These are phyloP conservation scores for Eucalyptus polyanthemos DNA, from an alignment of 345 rosid genomes.

Conservation along the genomic window DNA sequence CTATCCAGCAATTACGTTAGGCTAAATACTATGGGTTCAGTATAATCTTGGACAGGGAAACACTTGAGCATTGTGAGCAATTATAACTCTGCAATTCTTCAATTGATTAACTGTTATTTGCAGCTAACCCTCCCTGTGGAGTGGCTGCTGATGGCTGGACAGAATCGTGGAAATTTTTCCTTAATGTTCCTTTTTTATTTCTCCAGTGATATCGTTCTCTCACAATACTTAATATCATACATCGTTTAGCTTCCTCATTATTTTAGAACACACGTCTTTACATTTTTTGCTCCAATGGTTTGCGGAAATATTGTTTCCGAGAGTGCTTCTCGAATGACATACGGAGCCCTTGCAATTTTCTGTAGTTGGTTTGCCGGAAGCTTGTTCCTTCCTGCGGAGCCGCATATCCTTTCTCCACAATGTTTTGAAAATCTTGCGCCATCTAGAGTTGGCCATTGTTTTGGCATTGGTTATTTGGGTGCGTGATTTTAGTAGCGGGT, in stretches of 20 bases:
- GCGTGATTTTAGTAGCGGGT: background rate
- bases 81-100: too few species aligned
- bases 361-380: background rate
- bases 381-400: background rate
- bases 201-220: background rate
- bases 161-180: background rate
- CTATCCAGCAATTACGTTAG: too few species aligned
- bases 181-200: background rate
- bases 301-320: background rate
- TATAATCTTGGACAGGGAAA: too few species aligned
- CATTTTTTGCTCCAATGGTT: background rate
- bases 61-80: too few species aligned
- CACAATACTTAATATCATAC: too few species aligned
- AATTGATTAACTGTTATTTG: too few species aligned
- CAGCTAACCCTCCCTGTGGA: too few species aligned
- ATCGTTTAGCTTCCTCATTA: background rate
- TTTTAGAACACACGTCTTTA: background rate
- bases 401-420: background rate
- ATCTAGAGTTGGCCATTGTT: background rate
- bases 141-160: too few species aligned
- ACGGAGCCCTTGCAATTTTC: conserved; percentile 7
- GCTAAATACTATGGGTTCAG: too few species aligned
- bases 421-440: too few species aligned
- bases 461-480: background rate
- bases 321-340: conserved; percentile 9